Evolutionary conservation across 169 alveolate species (phyloP).

Genomic region (Ichthyophthirius multifiliis): DNA sequence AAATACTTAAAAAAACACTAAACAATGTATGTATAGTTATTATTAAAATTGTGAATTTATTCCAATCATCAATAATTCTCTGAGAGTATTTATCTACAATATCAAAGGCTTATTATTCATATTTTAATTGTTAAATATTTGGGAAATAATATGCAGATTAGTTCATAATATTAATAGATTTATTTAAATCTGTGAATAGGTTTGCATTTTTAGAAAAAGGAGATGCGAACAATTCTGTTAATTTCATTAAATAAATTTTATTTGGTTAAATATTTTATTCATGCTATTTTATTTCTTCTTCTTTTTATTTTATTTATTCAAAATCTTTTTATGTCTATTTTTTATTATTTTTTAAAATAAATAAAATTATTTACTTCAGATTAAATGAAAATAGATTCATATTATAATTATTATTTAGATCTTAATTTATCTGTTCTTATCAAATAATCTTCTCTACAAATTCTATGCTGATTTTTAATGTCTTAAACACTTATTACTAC

Average conservation of each 20-base stretch:
- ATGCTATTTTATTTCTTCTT: no score
- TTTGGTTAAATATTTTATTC: no score
- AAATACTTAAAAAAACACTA: background rate
- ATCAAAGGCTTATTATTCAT: background rate
- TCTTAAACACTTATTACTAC: background rate
- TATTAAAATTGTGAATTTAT: background rate
- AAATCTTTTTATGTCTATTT: no score
- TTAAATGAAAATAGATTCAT: background rate
- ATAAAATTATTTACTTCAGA: background rate
- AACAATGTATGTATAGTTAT: background rate
- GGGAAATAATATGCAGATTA: slow-evolving; percentile 6
- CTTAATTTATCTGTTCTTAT: background rate
- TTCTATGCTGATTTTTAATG: background rate
- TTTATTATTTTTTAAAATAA: no score
- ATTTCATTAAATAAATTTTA: no score
- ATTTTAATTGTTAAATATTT: background rate
- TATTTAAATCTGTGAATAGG: background rate
- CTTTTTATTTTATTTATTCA: no score
- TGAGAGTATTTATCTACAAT: background rate
- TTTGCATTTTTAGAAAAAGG: no score
- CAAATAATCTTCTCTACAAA: background rate
- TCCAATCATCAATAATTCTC: background rate
- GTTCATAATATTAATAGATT: background rate
- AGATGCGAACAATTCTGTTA: no score
- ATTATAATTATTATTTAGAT: no score